A percentile compares a stretch with the other conserved stretches of the same genome.
Evolutionary conservation across 176 grass and related monocot genomes (phyloP).

Genomic region (Triticum urartu): DNA sequence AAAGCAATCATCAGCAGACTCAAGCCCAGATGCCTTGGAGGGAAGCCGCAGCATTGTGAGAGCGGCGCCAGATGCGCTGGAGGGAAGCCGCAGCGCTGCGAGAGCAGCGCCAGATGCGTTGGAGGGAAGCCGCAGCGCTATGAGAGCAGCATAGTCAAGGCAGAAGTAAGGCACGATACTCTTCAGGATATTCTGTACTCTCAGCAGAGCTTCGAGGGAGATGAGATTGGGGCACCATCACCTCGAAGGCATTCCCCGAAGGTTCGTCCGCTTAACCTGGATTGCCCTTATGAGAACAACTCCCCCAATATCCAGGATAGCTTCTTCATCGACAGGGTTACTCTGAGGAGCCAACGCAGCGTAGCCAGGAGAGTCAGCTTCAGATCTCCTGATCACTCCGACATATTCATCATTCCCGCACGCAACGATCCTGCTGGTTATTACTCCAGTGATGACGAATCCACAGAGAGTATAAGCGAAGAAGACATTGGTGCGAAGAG

Average conservation of each 20-base stretch:
- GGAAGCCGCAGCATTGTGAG: too few relatives aligned
- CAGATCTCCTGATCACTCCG: slow-evolving; percentile 46
- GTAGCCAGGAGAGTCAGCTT: slow-evolving; percentile 54
- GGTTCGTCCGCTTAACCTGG: slow-evolving; percentile 41
- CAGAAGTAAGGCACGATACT: slow-evolving; percentile 31
- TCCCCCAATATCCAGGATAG: slow-evolving; percentile 32
- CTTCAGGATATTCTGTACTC: slow-evolving; percentile 43
- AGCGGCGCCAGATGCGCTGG: neutral
- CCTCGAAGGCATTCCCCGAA: slow-evolving; percentile 48
- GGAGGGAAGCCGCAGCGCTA: neutral
- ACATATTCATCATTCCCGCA: slow-evolving; percentile 50
- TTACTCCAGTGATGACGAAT: slow-evolving; percentile 32
- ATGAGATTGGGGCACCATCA: slow-evolving; percentile 21
- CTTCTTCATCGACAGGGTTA: slow-evolving; percentile 47
- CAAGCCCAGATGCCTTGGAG: slow-evolving; percentile 28
- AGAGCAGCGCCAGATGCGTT: slow-evolving; percentile 2
- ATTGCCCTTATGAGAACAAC: slow-evolving; percentile 12
- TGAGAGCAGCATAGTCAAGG: neutral
- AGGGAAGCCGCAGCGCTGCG: neutral
- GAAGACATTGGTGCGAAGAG: slow-evolving; percentile 31
- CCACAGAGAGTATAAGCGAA: slow-evolving; percentile 24
- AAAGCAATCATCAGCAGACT: slow-evolving; percentile 35
- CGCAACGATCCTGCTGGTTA: slow-evolving; percentile 36
- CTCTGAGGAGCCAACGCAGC: slow-evolving; percentile 46
- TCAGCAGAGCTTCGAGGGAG: slow-evolving; percentile 30